phyloP scores from a whole-genome alignment of 2,329 filamentous ascomycete species.

The Aspergillus candidus region DNA sequence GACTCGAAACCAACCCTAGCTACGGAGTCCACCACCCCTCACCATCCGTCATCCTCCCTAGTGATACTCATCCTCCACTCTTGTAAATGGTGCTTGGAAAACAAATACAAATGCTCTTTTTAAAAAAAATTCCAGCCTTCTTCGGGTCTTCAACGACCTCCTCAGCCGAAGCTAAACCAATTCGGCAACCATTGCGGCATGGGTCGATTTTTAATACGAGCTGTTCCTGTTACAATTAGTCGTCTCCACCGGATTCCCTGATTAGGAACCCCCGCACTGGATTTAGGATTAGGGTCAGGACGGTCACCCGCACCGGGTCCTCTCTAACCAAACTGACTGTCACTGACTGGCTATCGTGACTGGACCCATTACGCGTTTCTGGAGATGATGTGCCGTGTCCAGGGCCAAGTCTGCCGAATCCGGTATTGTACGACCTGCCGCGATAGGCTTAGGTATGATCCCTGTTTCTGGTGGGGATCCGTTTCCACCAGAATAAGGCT shows the following conservation, averaged over 20 bases:
- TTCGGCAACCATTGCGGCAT: constrained; percentile 7
- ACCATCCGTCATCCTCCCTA: too few relatives aligned
- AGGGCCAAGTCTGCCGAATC: constrained; percentile 9
- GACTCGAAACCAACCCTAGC: too few relatives aligned
- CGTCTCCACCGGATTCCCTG: constrained; percentile 11
- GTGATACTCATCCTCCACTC: too few relatives aligned
- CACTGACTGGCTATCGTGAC: neutral
- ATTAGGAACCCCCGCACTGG: constrained; percentile 14
- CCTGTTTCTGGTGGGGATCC: constrained; percentile 6
- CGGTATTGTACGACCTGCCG: constrained; percentile 14
- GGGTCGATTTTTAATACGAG: constrained; percentile 1
- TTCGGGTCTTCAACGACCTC: neutral
- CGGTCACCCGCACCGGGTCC: neutral
- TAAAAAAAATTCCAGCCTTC: neutral
- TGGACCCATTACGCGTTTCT: constrained; percentile 18
- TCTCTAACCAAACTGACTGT: constrained; percentile 8
- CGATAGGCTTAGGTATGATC: constrained; percentile 15
- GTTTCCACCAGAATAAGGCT: constrained; percentile 5
- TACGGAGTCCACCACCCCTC: too few relatives aligned
- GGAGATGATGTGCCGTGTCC: constrained; percentile 20
- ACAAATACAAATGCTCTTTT: too few relatives aligned
- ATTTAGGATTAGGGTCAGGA: constrained; percentile 12
- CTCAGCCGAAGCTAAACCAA: neutral
- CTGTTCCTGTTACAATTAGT: constrained; percentile 2
- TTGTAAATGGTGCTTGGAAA: too few relatives aligned